phyloP scores from a whole-genome alignment of 495 filamentous ascomycete genomes.

The Aspergillus panamensis region DNA sequence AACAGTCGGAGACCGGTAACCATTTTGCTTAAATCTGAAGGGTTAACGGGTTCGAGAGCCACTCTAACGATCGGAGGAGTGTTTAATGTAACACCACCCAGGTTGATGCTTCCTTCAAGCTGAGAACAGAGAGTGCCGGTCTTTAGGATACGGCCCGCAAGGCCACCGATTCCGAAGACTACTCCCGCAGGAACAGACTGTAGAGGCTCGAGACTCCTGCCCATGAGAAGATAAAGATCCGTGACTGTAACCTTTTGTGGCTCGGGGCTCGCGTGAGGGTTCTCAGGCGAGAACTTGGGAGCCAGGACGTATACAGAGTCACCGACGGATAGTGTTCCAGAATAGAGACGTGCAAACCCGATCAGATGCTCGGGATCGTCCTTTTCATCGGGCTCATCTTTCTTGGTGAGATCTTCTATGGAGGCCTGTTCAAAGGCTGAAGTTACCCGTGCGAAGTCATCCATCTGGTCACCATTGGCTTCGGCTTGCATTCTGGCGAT shows the following conservation, averaged over 20 bases:
- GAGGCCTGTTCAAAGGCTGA: conserved; percentile 33
- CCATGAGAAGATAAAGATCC: conserved; percentile 94
- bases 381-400: conserved; percentile 44
- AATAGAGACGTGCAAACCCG: conserved; percentile 91
- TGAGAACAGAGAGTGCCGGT: conserved; percentile 91
- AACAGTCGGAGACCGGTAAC: conserved; percentile 81
- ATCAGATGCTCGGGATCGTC: conserved; percentile 82
- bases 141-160: conserved; percentile 89
- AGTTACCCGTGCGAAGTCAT: conserved; percentile 45
- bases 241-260: conserved; percentile 82
- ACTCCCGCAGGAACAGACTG: conserved; percentile 85
- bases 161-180: conserved; percentile 91
- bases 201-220: conserved; percentile 78
- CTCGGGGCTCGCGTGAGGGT: conserved; percentile 70
- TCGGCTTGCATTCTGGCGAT: conserved; percentile 72
- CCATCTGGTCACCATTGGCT: conserved; percentile 40
- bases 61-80: conserved; percentile 91
- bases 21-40: conserved; percentile 89
- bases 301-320: conserved; percentile 87
- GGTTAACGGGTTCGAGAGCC: conserved; percentile 84
- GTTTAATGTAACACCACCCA: conserved; percentile 78
- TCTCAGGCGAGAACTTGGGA: conserved; percentile 83
- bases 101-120: conserved; percentile 82
- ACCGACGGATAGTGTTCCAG: conserved; percentile 82
- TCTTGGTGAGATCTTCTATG: conserved; percentile 44